phyloP scores from a whole-genome alignment of 345 rosid genomes.

The Populus alba region DNA sequence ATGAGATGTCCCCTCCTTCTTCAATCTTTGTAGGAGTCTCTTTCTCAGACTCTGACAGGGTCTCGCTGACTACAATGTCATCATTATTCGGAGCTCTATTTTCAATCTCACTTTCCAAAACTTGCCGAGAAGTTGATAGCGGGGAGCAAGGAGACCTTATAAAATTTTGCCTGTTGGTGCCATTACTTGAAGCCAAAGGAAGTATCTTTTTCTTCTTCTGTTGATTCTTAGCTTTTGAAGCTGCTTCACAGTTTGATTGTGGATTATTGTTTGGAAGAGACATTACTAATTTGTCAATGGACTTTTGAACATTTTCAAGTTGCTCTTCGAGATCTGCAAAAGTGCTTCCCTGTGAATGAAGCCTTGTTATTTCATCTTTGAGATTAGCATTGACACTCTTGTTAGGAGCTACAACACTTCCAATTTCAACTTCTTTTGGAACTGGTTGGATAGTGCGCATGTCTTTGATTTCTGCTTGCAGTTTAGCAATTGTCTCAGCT shows the following conservation, averaged over 20 bases:
- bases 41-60: conserved; percentile 49
- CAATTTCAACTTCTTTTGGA: conserved; percentile 58
- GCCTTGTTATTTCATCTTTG: conserved; percentile 97
- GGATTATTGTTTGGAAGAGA: conserved; percentile 71
- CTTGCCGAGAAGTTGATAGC: conserved; percentile 68
- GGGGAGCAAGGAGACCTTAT: conserved; percentile 92
- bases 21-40: conserved; percentile 75
- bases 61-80: conserved; percentile 39
- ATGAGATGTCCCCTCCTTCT: conserved; percentile 76
- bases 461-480: conserved; percentile 93
- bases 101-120: conserved; percentile 70
- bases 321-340: conserved; percentile 95
- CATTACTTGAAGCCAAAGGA: conserved; percentile 76
- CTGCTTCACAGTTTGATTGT: conserved; percentile 44
- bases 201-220: conserved; percentile 76
- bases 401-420: conserved; percentile 54
- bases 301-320: conserved; percentile 93
- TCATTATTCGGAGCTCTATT: conserved; percentile 76
- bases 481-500: conserved; percentile 94
- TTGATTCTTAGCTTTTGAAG: conserved; percentile 62
- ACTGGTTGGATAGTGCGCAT: conserved; percentile 65
- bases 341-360: conserved; percentile 93
- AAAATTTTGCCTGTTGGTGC: conserved; percentile 63
- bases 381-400: conserved; percentile 91
- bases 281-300: conserved; percentile 93